Conservation (phyloP, 2,329 filamentous ascomycete genomes). For the Xylaria sp. region DNA sequence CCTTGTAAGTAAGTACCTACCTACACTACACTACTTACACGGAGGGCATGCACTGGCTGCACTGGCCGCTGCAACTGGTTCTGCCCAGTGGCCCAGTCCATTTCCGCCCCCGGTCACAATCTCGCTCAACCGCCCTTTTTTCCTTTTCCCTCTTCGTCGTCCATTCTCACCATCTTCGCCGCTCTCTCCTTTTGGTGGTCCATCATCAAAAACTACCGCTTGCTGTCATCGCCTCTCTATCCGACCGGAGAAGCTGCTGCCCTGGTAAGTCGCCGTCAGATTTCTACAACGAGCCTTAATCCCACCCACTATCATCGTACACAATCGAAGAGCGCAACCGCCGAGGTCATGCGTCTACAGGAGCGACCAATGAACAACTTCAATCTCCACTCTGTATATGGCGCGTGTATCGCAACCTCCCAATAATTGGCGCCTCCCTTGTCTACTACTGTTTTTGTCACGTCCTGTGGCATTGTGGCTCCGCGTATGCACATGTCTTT, state of each 20-base stretch:
- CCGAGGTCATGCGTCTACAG: slow-evolving; percentile 15
- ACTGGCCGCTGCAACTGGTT: too few relatives aligned
- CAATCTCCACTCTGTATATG: slow-evolving; percentile 12
- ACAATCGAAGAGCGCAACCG: slow-evolving; percentile 24
- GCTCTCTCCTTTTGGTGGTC: slow-evolving; percentile 34
- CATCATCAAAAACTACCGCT: slow-evolving; percentile 34
- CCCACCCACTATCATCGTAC: slow-evolving; percentile 1
- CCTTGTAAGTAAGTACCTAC: slow-evolving; percentile 9
- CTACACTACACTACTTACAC: too few relatives aligned
- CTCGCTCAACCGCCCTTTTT: slow-evolving; percentile 48
- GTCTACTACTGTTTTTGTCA: slow-evolving; percentile 5
- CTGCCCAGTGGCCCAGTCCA: too few relatives aligned
- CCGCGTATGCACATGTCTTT: slow-evolving; percentile 23
- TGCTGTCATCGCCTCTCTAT: slow-evolving; percentile 37
- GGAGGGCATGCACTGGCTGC: not conserved
- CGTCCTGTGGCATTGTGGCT: slow-evolving; percentile 17
- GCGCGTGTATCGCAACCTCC: slow-evolving; percentile 13
- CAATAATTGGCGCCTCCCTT: slow-evolving; percentile 13
- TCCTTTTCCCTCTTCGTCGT: slow-evolving; percentile 44
- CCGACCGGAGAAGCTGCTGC: slow-evolving; percentile 19
- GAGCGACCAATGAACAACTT: slow-evolving; percentile 15
- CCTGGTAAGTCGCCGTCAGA: slow-evolving; percentile 30
- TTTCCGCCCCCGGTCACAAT: slow-evolving; percentile 46
- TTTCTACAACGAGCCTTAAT: slow-evolving; percentile 13
- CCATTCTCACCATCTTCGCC: slow-evolving; percentile 40